phyloP scores from a whole-genome alignment of 495 filamentous ascomycete genomes.

The Trichoderma parareesei region DNA sequence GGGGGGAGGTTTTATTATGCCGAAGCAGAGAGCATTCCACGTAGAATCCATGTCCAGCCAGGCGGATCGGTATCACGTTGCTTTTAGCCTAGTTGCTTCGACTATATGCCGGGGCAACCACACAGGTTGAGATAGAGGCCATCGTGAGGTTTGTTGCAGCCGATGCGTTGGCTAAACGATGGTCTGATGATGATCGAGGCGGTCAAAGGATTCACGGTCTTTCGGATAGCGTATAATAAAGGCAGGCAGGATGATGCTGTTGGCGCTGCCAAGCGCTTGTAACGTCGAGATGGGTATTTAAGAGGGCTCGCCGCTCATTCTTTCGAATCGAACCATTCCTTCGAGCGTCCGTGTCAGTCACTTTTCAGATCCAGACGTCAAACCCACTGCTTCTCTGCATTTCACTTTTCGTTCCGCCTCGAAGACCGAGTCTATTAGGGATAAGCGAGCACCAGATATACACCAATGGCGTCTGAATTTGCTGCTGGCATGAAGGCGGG shows the following conservation, averaged over 20 bases:
- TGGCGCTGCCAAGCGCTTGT: background rate
- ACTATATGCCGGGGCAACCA: conserved; percentile 9
- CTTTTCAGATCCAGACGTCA: background rate
- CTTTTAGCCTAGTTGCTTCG: conserved; percentile 3
- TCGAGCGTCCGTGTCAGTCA: background rate
- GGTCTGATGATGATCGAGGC: background rate
- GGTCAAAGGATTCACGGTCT: background rate
- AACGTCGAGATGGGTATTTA: background rate
- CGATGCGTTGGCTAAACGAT: background rate
- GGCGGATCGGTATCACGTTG: conserved; percentile 8
- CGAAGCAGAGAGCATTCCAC: background rate
- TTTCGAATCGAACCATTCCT: background rate
- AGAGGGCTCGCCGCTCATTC: background rate
- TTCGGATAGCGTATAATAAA: background rate
- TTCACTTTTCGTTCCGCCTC: background rate
- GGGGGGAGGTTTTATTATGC: background rate
- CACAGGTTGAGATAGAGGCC: background rate
- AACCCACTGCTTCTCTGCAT: too few relatives aligned
- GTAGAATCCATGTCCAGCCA: background rate
- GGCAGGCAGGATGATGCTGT: background rate
- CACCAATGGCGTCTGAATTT: background rate
- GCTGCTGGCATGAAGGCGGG: conserved; percentile 1
- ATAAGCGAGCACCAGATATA: background rate
- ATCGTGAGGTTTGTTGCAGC: conserved; percentile 3
- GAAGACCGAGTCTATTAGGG: background rate